Evolutionary conservation across 75 land plant genomes (phyloP), one percentile per base, ranked within the genome.

Genomic region (Adiantum capillusveneris): DNA sequence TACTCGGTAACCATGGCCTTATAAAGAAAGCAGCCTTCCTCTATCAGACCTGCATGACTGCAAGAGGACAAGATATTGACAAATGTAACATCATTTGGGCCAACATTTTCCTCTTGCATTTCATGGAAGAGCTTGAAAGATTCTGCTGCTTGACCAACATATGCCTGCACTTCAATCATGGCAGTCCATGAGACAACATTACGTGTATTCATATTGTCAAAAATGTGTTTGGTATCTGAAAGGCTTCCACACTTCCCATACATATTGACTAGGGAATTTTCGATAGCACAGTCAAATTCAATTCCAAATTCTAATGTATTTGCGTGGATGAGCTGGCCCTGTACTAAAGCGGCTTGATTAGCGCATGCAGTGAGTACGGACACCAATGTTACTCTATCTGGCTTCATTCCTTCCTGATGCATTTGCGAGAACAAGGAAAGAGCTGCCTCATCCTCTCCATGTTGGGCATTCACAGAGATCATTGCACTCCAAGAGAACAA

Each of bases 401-500:
- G 69, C 36, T 58, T 58, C 51, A 58, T 25, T 27, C 63, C 63
- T 14, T n/a, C 31, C 14, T 36, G 51, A 16, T 58, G 22, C 34
- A 67, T 59, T 19, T 67, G 24, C n/a, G 28, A 6, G 25, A 44
- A 67, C 41, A 58, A 26, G 28, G 2, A 21, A 49, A 67, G 17
- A 22, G 62, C 69, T 62, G 58, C 63, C 39, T 58, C 29, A 9
- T 42, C 24, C 19, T 58, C 3, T 26, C 69, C 63, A 9, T 58
- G 63, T 49, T 45, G 49, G 16, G 53, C 50, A 59, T 67, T 30
- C 1, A 41, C 62, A 44, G 52, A n/a, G 26, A 67, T 59, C 31
- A 67, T 58, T 6, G 56, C 53, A 20, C 39, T 65, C 53, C 58
- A 66, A 1, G 70, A 43, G 21, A 61, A 30, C 6, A 61, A 29